Percentiles rank a stretch among this genome's conserved stretches.
Conservation (phyloP, 176 grass and related monocot species). For the Tillandsia leiboldiana region DNA sequence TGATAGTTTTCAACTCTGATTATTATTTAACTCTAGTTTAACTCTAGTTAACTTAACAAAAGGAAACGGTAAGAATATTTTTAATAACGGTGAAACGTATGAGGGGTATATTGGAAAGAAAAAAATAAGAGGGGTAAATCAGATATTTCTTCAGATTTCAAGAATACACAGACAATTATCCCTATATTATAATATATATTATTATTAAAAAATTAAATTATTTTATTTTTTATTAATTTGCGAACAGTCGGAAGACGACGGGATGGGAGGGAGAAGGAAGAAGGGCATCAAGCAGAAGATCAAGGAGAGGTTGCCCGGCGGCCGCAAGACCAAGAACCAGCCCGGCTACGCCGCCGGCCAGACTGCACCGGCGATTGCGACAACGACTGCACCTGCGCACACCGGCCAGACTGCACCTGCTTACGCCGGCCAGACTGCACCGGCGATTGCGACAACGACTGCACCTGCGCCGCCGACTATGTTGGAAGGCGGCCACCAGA, state of each 20-base stretch:
- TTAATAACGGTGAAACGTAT: no score
- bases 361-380: neutral
- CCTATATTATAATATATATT: no score
- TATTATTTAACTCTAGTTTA: no score
- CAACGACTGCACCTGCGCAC: no score
- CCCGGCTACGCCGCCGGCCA: neutral
- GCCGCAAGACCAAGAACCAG: neutral
- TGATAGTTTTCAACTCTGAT: no score
- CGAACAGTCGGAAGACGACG: neutral
- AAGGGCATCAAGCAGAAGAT: conserved; percentile 1
- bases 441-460: neutral
- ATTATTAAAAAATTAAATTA: neutral
- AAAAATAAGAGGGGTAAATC: no score
- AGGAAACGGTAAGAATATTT: no score
- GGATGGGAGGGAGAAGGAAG: neutral
- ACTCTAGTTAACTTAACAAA: no score
- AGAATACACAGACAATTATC: no score
- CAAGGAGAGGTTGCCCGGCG: neutral
- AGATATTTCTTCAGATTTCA: no score
- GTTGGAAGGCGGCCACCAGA: conserved; percentile 32
- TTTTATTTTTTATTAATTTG: neutral
- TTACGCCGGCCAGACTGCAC: neutral
- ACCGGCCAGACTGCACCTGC: no score
- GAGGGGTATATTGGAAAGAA: no score
- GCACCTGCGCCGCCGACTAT: neutral